Conservation (phyloP, 106 monocot species). For the Gastrodia elata region DNA sequence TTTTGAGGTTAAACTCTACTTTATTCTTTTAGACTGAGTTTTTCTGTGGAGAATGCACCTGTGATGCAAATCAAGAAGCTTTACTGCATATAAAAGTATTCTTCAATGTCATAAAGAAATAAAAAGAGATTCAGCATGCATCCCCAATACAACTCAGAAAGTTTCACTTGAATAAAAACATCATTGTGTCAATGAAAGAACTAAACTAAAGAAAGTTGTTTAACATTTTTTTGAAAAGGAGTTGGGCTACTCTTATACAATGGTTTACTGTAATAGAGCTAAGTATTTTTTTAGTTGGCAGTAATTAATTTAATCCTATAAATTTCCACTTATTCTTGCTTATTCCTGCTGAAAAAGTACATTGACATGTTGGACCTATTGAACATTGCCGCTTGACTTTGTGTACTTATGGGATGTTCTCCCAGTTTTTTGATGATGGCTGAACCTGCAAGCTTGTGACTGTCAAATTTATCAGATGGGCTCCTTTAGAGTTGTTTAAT, state of each 20-base stretch:
- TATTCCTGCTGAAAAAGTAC: background rate
- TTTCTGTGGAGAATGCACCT: background rate
- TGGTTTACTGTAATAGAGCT: background rate
- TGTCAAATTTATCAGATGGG: too few relatives aligned
- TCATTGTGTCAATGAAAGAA: background rate
- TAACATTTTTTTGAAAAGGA: too few relatives aligned
- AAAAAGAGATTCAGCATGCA: too few relatives aligned
- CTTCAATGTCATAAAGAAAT: background rate
- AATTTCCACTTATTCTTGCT: background rate
- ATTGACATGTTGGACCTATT: background rate
- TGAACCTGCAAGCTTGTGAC: background rate
- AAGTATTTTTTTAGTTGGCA: background rate
- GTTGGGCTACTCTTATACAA: too few relatives aligned
- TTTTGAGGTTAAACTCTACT: background rate
- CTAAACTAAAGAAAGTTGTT: too few relatives aligned
- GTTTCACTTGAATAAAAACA: background rate
- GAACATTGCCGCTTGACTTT: background rate
- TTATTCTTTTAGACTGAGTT: background rate
- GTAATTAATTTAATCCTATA: background rate
- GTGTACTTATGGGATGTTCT: background rate
- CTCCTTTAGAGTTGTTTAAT: too few relatives aligned
- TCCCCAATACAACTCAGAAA: too few relatives aligned
- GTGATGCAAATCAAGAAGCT: background rate
- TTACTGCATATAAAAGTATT: background rate
- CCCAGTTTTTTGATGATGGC: background rate